Evolutionary conservation across 495 filamentous ascomycete species (phyloP).

Genomic region (Geopyxis carbonaria): DNA sequence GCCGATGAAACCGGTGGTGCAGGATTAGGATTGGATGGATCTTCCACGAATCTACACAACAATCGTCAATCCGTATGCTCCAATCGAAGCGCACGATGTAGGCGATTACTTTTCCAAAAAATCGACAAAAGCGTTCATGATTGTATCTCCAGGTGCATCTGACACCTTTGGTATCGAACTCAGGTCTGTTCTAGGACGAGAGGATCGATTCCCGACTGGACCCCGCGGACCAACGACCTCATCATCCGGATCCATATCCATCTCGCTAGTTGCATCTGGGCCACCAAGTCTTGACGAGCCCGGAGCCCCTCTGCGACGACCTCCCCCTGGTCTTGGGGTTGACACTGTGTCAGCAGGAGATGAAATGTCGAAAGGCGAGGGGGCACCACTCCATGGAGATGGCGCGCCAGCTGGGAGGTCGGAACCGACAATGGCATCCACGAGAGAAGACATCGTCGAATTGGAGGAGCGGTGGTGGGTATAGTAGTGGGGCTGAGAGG

Average conservation of each 20-base stretch:
- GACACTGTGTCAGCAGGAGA: not conserved
- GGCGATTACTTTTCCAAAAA: slow-evolving; percentile 60
- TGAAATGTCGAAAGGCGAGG: slow-evolving; percentile 12
- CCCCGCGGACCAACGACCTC: slow-evolving; percentile 21
- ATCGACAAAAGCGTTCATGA: slow-evolving; percentile 69
- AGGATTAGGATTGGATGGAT: slow-evolving; percentile 43
- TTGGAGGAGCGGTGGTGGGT: not conserved
- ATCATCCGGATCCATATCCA: slow-evolving; percentile 24
- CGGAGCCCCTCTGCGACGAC: slow-evolving; percentile 2
- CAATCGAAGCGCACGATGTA: slow-evolving; percentile 7
- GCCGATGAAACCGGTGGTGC: slow-evolving; percentile 47
- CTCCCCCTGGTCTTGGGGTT: slow-evolving; percentile 10
- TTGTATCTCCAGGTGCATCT: slow-evolving; percentile 68
- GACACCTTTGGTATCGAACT: slow-evolving; percentile 63
- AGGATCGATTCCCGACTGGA: slow-evolving; percentile 10
- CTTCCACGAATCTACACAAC: slow-evolving; percentile 51
- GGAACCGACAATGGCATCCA: slow-evolving; percentile 21
- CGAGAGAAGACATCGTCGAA: slow-evolving; percentile 24
- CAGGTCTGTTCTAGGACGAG: slow-evolving; percentile 18
- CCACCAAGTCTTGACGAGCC: slow-evolving; percentile 14
- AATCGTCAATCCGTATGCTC: slow-evolving; percentile 6
- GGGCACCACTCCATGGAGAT: too few species aligned
- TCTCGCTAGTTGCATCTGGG: slow-evolving; percentile 14
- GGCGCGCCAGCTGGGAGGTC: slow-evolving; percentile 21
- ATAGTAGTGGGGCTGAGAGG: slow-evolving; percentile 1